phyloP scores from a whole-genome alignment of 1,284 basidiomycete genomes.

The Malassezia equina region DNA sequence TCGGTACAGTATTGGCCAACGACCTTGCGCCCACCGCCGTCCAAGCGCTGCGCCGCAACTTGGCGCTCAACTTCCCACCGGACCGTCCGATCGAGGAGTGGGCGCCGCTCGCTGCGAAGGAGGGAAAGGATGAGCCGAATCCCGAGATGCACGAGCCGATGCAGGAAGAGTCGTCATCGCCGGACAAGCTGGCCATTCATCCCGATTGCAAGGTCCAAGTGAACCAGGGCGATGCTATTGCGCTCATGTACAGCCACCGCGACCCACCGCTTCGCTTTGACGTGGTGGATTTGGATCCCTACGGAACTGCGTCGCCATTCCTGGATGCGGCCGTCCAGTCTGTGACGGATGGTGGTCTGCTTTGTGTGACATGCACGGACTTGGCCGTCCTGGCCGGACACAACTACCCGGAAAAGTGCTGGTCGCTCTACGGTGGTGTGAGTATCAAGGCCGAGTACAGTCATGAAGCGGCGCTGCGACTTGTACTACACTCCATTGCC shows the following conservation, averaged over 20 bases:
- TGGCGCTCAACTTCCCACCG: conserved; percentile 74
- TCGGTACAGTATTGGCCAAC: conserved; percentile 86
- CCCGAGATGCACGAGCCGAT: conserved; percentile 13
- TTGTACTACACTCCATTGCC: conserved; percentile 75
- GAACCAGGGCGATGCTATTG: conserved; percentile 47
- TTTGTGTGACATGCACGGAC: conserved; percentile 95
- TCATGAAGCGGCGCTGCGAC: conserved; percentile 57
- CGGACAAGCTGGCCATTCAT: conserved; percentile 23
- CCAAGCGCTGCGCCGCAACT: conserved; percentile 75
- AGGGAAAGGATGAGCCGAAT: neutral
- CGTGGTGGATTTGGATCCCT: conserved; percentile 91
- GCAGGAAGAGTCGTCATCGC: neutral
- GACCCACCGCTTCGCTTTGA: conserved; percentile 67
- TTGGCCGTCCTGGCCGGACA: conserved; percentile 82
- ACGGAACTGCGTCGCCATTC: conserved; percentile 92
- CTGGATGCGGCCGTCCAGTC: conserved; percentile 92
- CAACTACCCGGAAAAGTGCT: conserved; percentile 75
- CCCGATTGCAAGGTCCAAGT: conserved; percentile 41
- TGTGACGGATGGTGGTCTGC: conserved; percentile 67
- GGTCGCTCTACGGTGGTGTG: conserved; percentile 68
- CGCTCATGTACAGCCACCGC: conserved; percentile 83
- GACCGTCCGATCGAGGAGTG: conserved; percentile 42
- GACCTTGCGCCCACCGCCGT: conserved; percentile 76
- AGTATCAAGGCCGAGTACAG: conserved; percentile 83
- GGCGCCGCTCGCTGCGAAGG: conserved; percentile 15